These are phyloP conservation scores for Beauveria caledonica DNA, from an alignment of 2,329 filamentous ascomycete genomes.

Conservation along the genomic window DNA sequence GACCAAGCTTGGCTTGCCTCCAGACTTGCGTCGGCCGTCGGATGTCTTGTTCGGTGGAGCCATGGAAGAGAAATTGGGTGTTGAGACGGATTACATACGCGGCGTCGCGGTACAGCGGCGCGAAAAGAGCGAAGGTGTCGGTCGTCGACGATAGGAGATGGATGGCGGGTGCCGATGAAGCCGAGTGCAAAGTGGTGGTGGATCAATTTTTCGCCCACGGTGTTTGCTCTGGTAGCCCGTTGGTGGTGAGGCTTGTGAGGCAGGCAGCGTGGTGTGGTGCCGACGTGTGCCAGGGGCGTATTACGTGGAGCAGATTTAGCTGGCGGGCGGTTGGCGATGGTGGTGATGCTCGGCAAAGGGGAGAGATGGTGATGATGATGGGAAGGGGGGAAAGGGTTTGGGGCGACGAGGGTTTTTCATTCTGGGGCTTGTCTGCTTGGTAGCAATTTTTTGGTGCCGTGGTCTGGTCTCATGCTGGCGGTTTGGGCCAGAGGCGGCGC, in stretches of 20 bases:
- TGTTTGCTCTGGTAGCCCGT: slow-evolving; percentile 11
- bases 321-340: slow-evolving; percentile 11
- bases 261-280: slow-evolving; percentile 4
- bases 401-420: slow-evolving; percentile 23
- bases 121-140: neutral
- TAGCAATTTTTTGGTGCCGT: slow-evolving; percentile 22
- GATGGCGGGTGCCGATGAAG: neutral
- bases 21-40: slow-evolving; percentile 31
- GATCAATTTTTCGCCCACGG: neutral
- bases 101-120: neutral
- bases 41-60: slow-evolving; percentile 26
- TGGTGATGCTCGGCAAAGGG: slow-evolving; percentile 13
- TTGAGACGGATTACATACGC: neutral
- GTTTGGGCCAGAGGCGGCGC: slow-evolving; percentile 30
- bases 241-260: slow-evolving; percentile 3
- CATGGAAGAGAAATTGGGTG: slow-evolving; percentile 19
- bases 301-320: slow-evolving; percentile 11
- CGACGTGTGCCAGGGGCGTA: slow-evolving; percentile 9
- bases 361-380: slow-evolving; percentile 3
- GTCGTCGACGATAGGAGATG: neutral
- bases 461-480: slow-evolving; percentile 33
- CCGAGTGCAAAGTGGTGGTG: neutral
- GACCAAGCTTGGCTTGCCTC: slow-evolving; percentile 29
- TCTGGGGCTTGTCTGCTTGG: slow-evolving; percentile 27
- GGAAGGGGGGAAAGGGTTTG: slow-evolving; percentile 13